Evolutionary conservation across 441 rosid species (phyloP).

Genomic region (Dalechampia spathulata): DNA sequence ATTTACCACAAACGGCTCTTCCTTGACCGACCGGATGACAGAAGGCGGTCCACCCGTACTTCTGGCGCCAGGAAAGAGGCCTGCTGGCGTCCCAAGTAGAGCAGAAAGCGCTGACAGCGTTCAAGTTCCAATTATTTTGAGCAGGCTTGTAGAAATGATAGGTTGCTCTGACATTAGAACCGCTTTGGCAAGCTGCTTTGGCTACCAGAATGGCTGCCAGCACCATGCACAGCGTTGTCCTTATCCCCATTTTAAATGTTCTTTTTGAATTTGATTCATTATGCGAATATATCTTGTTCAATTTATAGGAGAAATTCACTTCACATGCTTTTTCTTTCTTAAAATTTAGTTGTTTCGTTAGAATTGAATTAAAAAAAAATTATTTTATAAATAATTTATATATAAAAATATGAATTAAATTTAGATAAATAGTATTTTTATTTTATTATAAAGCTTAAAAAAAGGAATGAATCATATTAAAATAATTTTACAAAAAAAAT

Average conservation of each 20-base stretch:
- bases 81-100: conserved; percentile 27
- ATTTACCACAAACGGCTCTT: conserved; percentile 25
- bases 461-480: too few relatives aligned
- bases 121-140: conserved; percentile 22
- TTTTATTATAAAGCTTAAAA: too few relatives aligned
- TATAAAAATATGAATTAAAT: too few relatives aligned
- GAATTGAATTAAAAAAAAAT: too few relatives aligned
- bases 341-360: too few relatives aligned
- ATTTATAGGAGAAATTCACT: neutral
- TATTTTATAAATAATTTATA: too few relatives aligned
- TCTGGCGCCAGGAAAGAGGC: conserved; percentile 27
- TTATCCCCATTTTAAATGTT: neutral
- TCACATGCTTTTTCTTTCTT: too few relatives aligned
- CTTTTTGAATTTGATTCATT: neutral
- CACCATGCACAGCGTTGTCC: neutral
- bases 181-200: conserved; percentile 13
- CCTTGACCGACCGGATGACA: conserved; percentile 22
- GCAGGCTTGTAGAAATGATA: conserved; percentile 24
- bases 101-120: conserved; percentile 21
- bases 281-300: too few relatives aligned
- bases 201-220: neutral
- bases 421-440: too few relatives aligned
- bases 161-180: conserved; percentile 25
- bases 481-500: too few relatives aligned
- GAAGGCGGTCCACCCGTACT: conserved; percentile 33